Conservation (phyloP, 2,329 filamentous ascomycete genomes). For the Colletotrichum lindemuthianum region DNA sequence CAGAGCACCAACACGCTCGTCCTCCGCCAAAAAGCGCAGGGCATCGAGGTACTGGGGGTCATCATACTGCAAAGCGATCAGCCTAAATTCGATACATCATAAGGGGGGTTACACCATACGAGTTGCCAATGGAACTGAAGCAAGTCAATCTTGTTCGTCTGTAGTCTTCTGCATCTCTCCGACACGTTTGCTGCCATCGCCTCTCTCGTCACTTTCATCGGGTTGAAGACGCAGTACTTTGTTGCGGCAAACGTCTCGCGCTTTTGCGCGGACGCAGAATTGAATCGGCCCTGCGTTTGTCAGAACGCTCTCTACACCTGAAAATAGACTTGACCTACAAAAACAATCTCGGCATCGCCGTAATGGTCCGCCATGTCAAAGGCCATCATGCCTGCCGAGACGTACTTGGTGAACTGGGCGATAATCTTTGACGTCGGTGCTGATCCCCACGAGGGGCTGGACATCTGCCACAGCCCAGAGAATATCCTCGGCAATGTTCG, state of each 20-base stretch:
- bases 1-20: background rate
- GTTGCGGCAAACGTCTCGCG: conserved; percentile 44
- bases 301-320: background rate
- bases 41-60: conserved; percentile 28
- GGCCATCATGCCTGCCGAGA: conserved; percentile 41
- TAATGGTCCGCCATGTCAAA: conserved; percentile 51
- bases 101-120: conserved; percentile 36
- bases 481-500: conserved; percentile 42
- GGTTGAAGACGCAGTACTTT: conserved; percentile 49
- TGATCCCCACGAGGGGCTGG: conserved; percentile 45
- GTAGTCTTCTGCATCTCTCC: conserved; percentile 46
- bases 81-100: background rate
- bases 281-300: conserved; percentile 45
- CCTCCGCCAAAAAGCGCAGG: conserved; percentile 16
- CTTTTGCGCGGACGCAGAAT: conserved; percentile 41
- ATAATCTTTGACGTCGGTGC: conserved; percentile 40
- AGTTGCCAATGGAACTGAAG: conserved; percentile 51
- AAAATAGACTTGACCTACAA: conserved; percentile 37
- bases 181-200: conserved; percentile 43
- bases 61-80: conserved; percentile 3
- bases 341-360: conserved; percentile 28
- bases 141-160: conserved; percentile 45
- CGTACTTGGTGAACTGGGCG: conserved; percentile 40
- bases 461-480: conserved; percentile 46
- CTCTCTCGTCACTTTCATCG: conserved; percentile 41